Conservation (phyloP, 2,329 filamentous ascomycete species). For the Aspergillus persii region DNA sequence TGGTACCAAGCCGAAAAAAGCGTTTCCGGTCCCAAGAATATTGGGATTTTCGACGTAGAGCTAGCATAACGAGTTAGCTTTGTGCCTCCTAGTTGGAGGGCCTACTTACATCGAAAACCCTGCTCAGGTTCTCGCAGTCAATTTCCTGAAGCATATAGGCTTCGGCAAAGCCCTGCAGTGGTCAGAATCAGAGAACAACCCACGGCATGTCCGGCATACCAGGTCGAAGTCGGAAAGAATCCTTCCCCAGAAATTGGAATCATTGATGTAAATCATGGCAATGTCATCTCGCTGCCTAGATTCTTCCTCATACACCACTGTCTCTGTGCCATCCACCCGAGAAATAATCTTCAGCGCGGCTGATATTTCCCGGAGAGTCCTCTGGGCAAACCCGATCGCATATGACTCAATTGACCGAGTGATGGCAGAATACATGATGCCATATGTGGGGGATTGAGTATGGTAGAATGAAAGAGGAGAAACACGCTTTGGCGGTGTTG, state of each 20-base stretch:
- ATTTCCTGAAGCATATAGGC: conserved; percentile 72
- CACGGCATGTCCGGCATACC: neutral
- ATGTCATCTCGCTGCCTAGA: neutral
- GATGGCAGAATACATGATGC: neutral
- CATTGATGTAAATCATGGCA: neutral
- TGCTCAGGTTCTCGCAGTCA: conserved; percentile 63
- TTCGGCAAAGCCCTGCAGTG: conserved; percentile 61
- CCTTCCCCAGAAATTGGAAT: neutral
- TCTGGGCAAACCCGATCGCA: neutral
- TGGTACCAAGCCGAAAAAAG: conserved; percentile 6
- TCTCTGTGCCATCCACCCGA: neutral
- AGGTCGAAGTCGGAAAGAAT: neutral
- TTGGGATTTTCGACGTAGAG: conserved; percentile 70
- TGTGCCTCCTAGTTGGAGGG: no score
- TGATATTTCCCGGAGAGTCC: neutral
- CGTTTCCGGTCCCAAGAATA: conserved; percentile 15
- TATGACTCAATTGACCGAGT: neutral
- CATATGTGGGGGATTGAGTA: neutral
- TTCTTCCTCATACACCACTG: neutral
- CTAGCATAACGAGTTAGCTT: conserved; percentile 33
- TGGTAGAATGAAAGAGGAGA: neutral
- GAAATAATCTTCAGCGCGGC: neutral
- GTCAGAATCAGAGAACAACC: neutral
- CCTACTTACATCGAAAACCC: conserved; percentile 61
- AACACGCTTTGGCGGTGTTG: no score